Conservation (phyloP, 768 basidiomycete genomes). For the Phlegmacium glaucopus region DNA sequence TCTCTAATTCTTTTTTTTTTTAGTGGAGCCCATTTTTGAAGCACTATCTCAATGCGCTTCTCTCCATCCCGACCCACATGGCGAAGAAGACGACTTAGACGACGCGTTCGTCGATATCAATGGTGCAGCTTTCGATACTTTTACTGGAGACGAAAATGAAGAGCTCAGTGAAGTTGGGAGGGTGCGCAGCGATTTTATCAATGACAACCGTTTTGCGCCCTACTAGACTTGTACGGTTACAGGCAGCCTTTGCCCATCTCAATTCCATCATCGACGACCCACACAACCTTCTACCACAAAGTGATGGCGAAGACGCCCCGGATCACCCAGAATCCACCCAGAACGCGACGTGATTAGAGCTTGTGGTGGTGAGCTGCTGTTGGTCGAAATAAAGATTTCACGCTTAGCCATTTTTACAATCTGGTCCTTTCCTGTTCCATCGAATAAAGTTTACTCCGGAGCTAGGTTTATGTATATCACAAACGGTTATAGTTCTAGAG, state of each 20-base stretch:
- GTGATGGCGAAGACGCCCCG: constrained; percentile 9
- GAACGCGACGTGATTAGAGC: neutral
- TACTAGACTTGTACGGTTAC: constrained; percentile 62
- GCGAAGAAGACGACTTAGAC: constrained; percentile 49
- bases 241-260: constrained; percentile 82
- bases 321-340: constrained; percentile 3
- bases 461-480: too few species aligned
- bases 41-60: constrained; percentile 84
- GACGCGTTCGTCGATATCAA: constrained; percentile 55
- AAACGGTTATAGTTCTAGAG: too few species aligned
- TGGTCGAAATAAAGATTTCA: too few species aligned
- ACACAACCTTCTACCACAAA: constrained; percentile 14
- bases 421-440: too few species aligned
- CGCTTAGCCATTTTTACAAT: too few species aligned
- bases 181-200: constrained; percentile 89
- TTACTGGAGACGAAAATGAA: constrained; percentile 56
- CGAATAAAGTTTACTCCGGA: too few species aligned
- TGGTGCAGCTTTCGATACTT: constrained; percentile 46
- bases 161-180: constrained; percentile 86
- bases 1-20: constrained; percentile 1
- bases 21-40: constrained; percentile 85
- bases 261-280: constrained; percentile 78
- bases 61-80: constrained; percentile 68
- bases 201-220: constrained; percentile 74
- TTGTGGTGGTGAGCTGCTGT: too few species aligned